Evolutionary conservation across 179 eudicot genomes (phyloP), one percentile per base, ranked within the genome.

Genomic region (Drosera spatulata): DNA sequence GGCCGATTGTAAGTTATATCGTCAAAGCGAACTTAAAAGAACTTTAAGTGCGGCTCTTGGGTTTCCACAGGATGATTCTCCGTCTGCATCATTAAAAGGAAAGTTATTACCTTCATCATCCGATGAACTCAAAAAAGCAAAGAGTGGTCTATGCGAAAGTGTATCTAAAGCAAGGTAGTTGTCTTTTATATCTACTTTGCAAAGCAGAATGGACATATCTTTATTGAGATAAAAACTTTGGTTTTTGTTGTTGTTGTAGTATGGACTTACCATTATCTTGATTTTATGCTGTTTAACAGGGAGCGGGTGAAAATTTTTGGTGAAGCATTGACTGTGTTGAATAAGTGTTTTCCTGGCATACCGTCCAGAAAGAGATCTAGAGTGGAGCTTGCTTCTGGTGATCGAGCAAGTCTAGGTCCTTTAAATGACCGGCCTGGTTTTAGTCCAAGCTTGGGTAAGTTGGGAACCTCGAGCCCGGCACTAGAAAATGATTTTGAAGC

Each of bases 331-430:
- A 76, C 82, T 15, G 77, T 65, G 56, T 49, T 78, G 56, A 78
- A 73, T 66, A 82, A 82, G 73, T 82, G 72, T 67, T 85, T 85
- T 66, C 93, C 85, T 41, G 67, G 70, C 61, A 72, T 76, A 60
- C 77, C 82, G 41, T 80, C 83, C 46, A 80, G 84, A 65, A 82
- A 76, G 69, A 71, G 85, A 74, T 82, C 88, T 11, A 79, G 84
- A 41, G 66, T 69, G 57, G 88, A 82, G 73, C 69, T 70, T 68
- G 61, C 71, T n/a, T 66, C 85, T 49, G 65, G 67, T 55, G 85
- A 82, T 13, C 72, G 83, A 58, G 71, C 77, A 60, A 75, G 46
- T 65, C 47, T 58, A 37, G 50, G 67, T 58, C 71, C 64, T 33
- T 61, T 75, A 14, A 64, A 60, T 61, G 81, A 76, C 61, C 79